These are phyloP conservation scores for Trichoderma harzianum DNA, from an alignment of 2,329 filamentous ascomycete genomes.

Conservation along the genomic window DNA sequence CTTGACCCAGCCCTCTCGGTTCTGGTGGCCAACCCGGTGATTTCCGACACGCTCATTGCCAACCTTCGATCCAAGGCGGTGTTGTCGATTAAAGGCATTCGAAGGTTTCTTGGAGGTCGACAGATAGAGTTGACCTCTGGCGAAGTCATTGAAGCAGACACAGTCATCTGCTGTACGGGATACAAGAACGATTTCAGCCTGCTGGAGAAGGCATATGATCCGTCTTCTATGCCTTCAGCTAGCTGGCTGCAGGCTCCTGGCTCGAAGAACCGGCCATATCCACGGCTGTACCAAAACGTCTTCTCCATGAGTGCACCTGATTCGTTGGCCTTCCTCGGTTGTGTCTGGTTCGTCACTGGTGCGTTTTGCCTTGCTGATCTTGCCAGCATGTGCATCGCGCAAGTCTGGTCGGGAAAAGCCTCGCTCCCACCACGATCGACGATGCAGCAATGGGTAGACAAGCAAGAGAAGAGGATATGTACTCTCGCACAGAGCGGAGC, in stretches of 20 bases:
- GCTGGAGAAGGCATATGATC: slow-evolving; percentile 19
- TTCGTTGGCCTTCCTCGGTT: slow-evolving; percentile 38
- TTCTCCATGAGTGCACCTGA: slow-evolving; percentile 41
- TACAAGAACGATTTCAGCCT: slow-evolving; percentile 34
- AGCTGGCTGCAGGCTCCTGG: slow-evolving; percentile 23
- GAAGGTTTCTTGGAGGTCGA: slow-evolving; percentile 24
- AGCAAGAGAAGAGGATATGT: slow-evolving; percentile 23
- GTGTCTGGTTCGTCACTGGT: slow-evolving; percentile 26
- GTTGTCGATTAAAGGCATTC: slow-evolving; percentile 31
- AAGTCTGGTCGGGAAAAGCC: slow-evolving; percentile 25
- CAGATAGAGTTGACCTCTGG: slow-evolving; percentile 33
- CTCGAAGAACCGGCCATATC: slow-evolving; percentile 28
- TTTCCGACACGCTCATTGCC: slow-evolving; percentile 30
- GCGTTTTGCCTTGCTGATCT: slow-evolving; percentile 27
- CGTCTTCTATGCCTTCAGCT: slow-evolving; percentile 18
- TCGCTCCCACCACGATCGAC: slow-evolving; percentile 31
- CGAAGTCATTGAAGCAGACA: slow-evolving; percentile 30
- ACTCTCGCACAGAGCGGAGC: slow-evolving; percentile 23
- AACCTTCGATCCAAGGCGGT: slow-evolving; percentile 38
- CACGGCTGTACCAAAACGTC: slow-evolving; percentile 42
- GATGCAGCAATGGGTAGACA: slow-evolving; percentile 33
- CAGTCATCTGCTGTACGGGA: slow-evolving; percentile 37
- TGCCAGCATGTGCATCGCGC: slow-evolving; percentile 33
- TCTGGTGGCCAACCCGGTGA: slow-evolving; percentile 27
- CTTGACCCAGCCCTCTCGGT: slow-evolving; percentile 28